Evolutionary conservation across 2,329 filamentous ascomycete genomes (phyloP), one percentile per base, ranked within the genome.

Genomic region (Sclerotinia minor): DNA sequence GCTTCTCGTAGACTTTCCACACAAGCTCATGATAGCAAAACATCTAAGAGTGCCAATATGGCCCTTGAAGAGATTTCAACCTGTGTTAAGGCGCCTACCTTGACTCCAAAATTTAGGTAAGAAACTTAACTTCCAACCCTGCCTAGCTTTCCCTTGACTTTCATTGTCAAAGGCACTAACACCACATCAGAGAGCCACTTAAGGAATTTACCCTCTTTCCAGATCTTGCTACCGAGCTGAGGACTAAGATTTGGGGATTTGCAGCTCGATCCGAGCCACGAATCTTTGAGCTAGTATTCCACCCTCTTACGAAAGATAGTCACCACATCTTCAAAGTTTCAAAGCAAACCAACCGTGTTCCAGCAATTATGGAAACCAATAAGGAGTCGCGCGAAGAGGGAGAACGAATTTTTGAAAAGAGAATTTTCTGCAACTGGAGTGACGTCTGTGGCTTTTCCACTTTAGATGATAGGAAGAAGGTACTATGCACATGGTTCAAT

Each of bases 281-380:
- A 1, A n/a, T 64, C 7, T 50, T 64, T 13, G 60, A 64, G 35
- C 17, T 52, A n/a, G 8, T 64, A 2, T 26, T 19, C 24, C 9
- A 7, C 13, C 21, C 11, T 24, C 9, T n/a, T 2, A 19, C 21
- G n/a, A 13, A 13, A 13, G 2, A 50, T 0, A n/a, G 11, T 2
- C 35, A 52, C 49, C 29, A 29, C 5, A 2, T 29, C 4, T 55
- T 44, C 35, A n/a, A 32, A 45, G 50, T 55, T 6, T 54, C 61
- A 5, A 24, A 19, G 5, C 6, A 32, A 15, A n/a, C 29, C 24
- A 64, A 21, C n/a, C 11, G 29, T 21, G 29, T 38, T 19, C 64
- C 53, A 2, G 15, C 29, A 32, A 66, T 66, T 21, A 49, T 66
- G 52, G 38, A 66, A 32, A 21, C 50, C 26, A 66, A 59, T 24